Evolutionary conservation across 345 rosid genomes (phyloP).

Genomic region (Eucalyptus erythrocorys): DNA sequence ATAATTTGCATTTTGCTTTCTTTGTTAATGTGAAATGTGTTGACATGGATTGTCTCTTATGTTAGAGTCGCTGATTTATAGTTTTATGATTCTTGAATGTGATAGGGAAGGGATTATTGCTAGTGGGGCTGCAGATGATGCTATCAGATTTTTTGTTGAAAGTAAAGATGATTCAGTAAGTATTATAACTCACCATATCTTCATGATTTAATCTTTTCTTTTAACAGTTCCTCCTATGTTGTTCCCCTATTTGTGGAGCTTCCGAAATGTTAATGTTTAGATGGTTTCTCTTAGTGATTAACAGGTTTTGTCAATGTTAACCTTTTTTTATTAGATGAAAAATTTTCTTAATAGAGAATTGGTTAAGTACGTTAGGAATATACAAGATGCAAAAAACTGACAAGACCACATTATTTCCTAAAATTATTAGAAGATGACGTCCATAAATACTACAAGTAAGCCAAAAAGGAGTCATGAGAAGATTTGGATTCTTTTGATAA

Average conservation of each 20-base stretch:
- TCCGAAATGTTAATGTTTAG: not conserved
- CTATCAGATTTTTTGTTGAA: conserved; percentile 60
- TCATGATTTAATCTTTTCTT: not conserved
- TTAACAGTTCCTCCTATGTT: not conserved
- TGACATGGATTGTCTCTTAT: not conserved
- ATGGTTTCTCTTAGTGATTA: not conserved
- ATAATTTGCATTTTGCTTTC: not conserved
- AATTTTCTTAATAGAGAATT: not conserved
- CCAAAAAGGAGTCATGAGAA: not conserved
- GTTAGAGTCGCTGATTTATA: not conserved
- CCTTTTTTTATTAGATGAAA: not conserved
- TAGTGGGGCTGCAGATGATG: conserved; percentile 94
- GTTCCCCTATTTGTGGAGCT: not conserved
- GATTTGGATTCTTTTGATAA: not conserved
- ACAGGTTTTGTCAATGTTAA: not conserved
- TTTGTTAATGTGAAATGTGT: not conserved
- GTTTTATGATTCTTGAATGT: not conserved
- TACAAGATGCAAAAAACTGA: not conserved
- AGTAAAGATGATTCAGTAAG: conserved; percentile 53
- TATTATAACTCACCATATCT: not conserved
- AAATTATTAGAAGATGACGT: not conserved
- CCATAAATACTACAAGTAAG: not conserved
- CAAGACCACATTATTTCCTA: not conserved
- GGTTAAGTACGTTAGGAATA: not conserved
- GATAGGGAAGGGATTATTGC: conserved; percentile 75